Base-by-base conservation (phyloP, 2,329 filamentous ascomycete species). In the Ophiobolus disseminans region DNA sequence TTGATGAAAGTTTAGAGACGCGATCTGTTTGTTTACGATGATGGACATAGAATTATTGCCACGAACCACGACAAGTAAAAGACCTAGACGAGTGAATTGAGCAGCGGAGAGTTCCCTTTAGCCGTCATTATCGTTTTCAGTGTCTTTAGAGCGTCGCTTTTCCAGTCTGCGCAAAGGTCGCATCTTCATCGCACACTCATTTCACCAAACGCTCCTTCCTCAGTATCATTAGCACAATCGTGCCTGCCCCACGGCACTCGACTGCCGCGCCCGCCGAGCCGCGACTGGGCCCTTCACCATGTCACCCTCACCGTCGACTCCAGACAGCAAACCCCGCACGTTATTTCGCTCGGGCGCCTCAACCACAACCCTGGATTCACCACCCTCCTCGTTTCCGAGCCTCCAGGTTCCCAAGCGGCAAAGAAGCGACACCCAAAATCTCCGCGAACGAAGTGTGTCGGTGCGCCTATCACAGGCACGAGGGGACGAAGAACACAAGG, bases 381-480 rank as follows among this genome's bases (percentile, higher is more conserved):
- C 59, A 53, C 57, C 53, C 44, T 56, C 58, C 37, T 53, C 46
- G 32, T 57, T 61, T 16, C 45, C 65, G 28, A 60, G 60, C 30
- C 45, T 68, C 20, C 68, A 66, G 53, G 62, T 65, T 6, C 62
- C n/a, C n/a, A n/a, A 70, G 57, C 62, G 68, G 45, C 55, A 70
- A 52, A 45, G 58, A 20, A 62, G 50, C 50, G 62, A 69, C 28
- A 60, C 56, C 6, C 44, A 59, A 31, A 55, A 58, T 40, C 58
- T 70, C 28, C 65, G 68, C 43, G 63, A 59, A 38, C 51, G 67
- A 20, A 70, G 63, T 55, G 59, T 58, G 19, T 68, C 66, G 26
- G 60, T 69, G 25, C 66, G 64, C 43, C 60, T 69, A 51, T 69
- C 65, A 44, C 65, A 70, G 57, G 60, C 55, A 25, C 54, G 64